A percentile compares a stretch with the other conserved stretches of the same genome.
These are phyloP conservation scores for Arabidopsis thaliana DNA, from an alignment of 345 rosid genomes.

Conservation along the genomic window DNA sequence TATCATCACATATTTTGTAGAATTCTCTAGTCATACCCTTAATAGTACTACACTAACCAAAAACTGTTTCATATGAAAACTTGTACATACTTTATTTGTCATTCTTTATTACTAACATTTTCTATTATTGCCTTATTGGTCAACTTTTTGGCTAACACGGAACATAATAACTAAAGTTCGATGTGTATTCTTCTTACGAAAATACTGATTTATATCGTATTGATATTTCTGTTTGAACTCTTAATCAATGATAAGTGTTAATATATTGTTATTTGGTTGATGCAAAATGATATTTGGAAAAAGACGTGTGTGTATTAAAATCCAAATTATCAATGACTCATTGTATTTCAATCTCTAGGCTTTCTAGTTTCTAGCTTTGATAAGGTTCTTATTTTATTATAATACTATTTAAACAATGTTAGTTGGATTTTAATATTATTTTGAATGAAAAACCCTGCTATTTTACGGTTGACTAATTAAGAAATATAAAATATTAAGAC, in stretches of 20 bases:
- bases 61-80: too few relatives aligned
- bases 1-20: too few relatives aligned
- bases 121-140: neutral
- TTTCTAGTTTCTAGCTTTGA: neutral
- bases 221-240: neutral
- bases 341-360: neutral
- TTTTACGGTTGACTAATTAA: slow-evolving; percentile 13
- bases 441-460: slow-evolving; percentile 3
- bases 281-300: slow-evolving; percentile 21
- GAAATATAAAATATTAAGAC: neutral
- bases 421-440: slow-evolving; percentile 4
- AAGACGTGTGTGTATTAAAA: neutral
- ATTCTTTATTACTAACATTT: neutral
- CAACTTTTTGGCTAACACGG: slow-evolving; percentile 6
- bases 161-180: neutral
- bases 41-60: too few relatives aligned
- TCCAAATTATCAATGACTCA: neutral
- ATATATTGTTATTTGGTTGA: slow-evolving; percentile 17
- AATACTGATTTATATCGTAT: neutral
- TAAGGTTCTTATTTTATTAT: neutral
- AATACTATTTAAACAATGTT: slow-evolving; percentile 10
- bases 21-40: too few relatives aligned
- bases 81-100: neutral
- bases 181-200: neutral
- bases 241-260: neutral